These are phyloP conservation scores for Mallotus japonicus DNA, from an alignment of 441 rosid genomes.

Conservation along the genomic window DNA sequence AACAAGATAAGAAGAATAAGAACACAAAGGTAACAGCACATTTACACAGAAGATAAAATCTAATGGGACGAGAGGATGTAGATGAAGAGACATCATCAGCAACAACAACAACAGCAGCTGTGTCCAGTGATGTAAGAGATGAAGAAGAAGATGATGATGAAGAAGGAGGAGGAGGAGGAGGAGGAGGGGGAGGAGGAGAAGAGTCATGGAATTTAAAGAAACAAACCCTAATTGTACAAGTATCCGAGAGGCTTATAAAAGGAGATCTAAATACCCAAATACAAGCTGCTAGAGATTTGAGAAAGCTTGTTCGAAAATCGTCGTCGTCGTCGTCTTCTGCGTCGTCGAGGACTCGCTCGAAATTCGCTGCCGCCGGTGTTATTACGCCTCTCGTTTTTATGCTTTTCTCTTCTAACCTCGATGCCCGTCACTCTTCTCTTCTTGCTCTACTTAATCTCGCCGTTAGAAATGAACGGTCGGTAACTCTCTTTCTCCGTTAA, in stretches of 20 bases:
- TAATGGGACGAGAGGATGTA: constrained; percentile 36
- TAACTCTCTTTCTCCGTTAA: not conserved
- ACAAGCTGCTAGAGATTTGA: constrained; percentile 60
- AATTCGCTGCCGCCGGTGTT: constrained; percentile 66
- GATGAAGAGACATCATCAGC: constrained; percentile 29
- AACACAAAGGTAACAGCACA: not conserved
- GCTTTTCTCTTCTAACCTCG: constrained; percentile 52
- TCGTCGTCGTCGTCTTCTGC: constrained; percentile 60
- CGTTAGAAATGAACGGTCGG: constrained; percentile 66
- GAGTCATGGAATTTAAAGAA: constrained; percentile 45
- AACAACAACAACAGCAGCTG: not conserved
- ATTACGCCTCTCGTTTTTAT: constrained; percentile 63
- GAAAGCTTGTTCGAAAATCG: constrained; percentile 53
- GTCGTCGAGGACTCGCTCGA: constrained; percentile 56
- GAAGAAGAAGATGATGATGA: not conserved
- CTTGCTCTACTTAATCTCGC: constrained; percentile 81
- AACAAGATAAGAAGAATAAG: constrained; percentile 5
- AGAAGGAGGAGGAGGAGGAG: constrained; percentile 15
- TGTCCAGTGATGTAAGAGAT: not conserved
- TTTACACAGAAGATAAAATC: too few relatives aligned
- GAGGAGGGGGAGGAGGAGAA: constrained; percentile 31
- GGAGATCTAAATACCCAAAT: constrained; percentile 63
- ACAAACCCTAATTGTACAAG: constrained; percentile 43
- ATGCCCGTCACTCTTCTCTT: constrained; percentile 68
- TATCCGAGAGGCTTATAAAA: constrained; percentile 46